These are phyloP conservation scores for Yamadazyma phyllophila DNA, from an alignment of 805 yeast genomes.

Conservation along the genomic window DNA sequence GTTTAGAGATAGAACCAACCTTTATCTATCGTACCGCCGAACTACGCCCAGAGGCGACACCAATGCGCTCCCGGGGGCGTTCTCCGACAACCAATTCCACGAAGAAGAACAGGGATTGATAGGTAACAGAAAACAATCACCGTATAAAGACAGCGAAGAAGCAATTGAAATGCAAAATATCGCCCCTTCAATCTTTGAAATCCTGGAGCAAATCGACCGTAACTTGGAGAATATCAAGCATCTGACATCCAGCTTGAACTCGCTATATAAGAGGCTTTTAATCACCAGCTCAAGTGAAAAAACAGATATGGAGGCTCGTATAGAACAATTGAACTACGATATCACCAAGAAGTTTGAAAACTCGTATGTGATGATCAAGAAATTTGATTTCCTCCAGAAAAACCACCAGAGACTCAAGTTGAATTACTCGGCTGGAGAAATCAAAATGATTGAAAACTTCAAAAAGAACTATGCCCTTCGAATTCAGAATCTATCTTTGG, in stretches of 20 bases:
- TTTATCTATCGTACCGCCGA: slow-evolving; percentile 82
- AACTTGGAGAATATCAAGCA: slow-evolving; percentile 50
- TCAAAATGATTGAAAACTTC: slow-evolving; percentile 71
- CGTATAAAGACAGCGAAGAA: slow-evolving; percentile 16
- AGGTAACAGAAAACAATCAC: slow-evolving; percentile 24
- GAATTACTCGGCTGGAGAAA: slow-evolving; percentile 45
- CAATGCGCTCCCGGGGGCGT: slow-evolving; percentile 16
- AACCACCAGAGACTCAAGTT: slow-evolving; percentile 42
- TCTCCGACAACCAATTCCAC: slow-evolving; percentile 22
- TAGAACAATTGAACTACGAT: slow-evolving; percentile 72
- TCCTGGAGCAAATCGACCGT: slow-evolving; percentile 69
- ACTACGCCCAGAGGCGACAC: slow-evolving; percentile 68
- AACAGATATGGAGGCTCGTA: slow-evolving; percentile 67
- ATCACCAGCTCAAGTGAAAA: slow-evolving; percentile 88
- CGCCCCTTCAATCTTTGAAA: slow-evolving; percentile 78
- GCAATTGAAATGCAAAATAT: slow-evolving; percentile 54
- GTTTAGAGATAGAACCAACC: slow-evolving; percentile 94
- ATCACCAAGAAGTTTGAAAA: slow-evolving; percentile 76
- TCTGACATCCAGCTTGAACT: slow-evolving; percentile 59
- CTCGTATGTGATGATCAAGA: slow-evolving; percentile 74
- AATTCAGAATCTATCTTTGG: slow-evolving; percentile 74
- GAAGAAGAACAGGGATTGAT: slow-evolving; percentile 65
- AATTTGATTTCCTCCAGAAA: slow-evolving; percentile 45
- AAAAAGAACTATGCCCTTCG: slow-evolving; percentile 81
- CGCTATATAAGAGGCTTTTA: slow-evolving; percentile 74